Evolutionary conservation across 805 yeast species (phyloP).

Genomic region (Starmerella roubikii): DNA sequence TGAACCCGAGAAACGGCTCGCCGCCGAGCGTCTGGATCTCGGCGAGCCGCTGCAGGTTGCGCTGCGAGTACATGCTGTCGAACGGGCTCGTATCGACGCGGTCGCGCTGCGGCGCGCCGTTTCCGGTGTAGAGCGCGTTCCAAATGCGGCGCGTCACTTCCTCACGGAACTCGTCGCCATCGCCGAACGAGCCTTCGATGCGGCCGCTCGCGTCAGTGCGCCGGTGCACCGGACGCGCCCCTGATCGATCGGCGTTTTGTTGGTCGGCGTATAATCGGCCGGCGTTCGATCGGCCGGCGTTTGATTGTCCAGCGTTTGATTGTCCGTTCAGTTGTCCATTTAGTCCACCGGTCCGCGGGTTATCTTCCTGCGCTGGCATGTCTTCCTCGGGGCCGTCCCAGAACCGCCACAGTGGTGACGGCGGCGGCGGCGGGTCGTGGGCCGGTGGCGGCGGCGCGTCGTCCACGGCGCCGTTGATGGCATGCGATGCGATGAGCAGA

Average conservation of each 20-base stretch:
- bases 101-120: background rate
- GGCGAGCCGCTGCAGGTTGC: background rate
- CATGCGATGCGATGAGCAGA: background rate
- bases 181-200: too few relatives aligned
- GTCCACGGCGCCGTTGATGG: background rate
- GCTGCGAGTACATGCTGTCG: background rate
- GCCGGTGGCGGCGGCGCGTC: background rate
- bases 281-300: too few relatives aligned
- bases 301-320: background rate
- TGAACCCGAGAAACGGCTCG: constrained; percentile 10
- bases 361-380: too few relatives aligned
- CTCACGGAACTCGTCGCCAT: background rate
- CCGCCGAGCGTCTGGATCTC: constrained; percentile 1
- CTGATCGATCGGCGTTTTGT: too few relatives aligned
- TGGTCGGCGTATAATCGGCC: background rate
- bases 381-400: background rate
- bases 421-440: too few relatives aligned
- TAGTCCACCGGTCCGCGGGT: too few relatives aligned
- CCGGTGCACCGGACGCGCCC: background rate
- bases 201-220: too few relatives aligned
- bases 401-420: background rate
- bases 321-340: too few relatives aligned
- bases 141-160: background rate
- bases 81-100: background rate
- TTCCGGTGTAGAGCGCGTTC: background rate